Conservation (phyloP, 768 basidiomycete genomes). For the Serpula lacrymans region DNA sequence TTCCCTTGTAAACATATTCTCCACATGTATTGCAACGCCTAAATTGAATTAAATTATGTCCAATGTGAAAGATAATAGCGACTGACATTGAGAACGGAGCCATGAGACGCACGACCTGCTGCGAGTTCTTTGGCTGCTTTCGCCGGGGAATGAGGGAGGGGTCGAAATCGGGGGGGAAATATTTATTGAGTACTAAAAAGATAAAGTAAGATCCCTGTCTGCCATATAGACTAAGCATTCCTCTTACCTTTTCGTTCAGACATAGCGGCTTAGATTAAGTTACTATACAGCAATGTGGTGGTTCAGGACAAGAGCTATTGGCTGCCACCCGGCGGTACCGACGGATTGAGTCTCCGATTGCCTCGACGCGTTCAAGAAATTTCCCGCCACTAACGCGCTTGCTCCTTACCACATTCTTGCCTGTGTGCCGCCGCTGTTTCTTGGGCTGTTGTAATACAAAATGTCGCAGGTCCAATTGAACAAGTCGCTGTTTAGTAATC, state of each 20-base stretch:
- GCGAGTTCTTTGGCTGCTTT: slow-evolving; percentile 88
- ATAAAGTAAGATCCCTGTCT: slow-evolving; percentile 1
- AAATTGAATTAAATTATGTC: slow-evolving; percentile 6
- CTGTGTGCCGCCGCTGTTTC: slow-evolving; percentile 15
- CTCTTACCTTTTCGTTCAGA: slow-evolving; percentile 76
- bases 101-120: slow-evolving; percentile 98
- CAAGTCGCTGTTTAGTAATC: slow-evolving; percentile 52
- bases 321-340: not conserved
- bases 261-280: slow-evolving; percentile 49
- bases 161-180: slow-evolving; percentile 98
- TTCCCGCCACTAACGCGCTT: slow-evolving; percentile 24
- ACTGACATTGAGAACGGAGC: slow-evolving; percentile 96
- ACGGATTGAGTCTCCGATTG: slow-evolving; percentile 12
- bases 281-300: not conserved
- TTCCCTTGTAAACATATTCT: slow-evolving; percentile 98
- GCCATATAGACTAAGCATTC: not conserved
- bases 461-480: slow-evolving; percentile 80
- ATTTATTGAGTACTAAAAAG: slow-evolving; percentile 80
- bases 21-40: slow-evolving; percentile 96
- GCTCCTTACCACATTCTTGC: slow-evolving; percentile 11
- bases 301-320: not conserved
- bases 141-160: slow-evolving; percentile 92
- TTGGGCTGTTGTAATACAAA: slow-evolving; percentile 6
- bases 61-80: not conserved
- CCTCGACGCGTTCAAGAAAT: slow-evolving; percentile 31